These are phyloP conservation scores for Pyrus pyrifolia DNA, from an alignment of 306 rosid species.

Conservation along the genomic window DNA sequence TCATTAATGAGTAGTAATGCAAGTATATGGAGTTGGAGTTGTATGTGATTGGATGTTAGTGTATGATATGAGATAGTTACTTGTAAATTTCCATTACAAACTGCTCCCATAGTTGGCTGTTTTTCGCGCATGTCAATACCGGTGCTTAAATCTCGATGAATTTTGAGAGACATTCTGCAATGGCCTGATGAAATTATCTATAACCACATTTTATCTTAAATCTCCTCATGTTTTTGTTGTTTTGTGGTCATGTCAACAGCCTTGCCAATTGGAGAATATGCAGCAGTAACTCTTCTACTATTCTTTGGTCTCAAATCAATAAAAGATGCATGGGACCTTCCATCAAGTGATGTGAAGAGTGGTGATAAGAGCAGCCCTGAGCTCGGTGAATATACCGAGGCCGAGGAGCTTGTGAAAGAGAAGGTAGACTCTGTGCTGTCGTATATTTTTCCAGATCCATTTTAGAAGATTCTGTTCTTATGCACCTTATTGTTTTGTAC, in stretches of 20 bases:
- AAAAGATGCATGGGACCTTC: slow-evolving; percentile 96
- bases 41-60: not conserved
- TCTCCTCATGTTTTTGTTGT: slow-evolving; percentile 1
- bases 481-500: not conserved
- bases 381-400: slow-evolving; percentile 79
- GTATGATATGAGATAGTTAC: not conserved
- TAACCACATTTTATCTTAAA: not conserved
- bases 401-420: slow-evolving; percentile 92
- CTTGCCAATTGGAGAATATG: slow-evolving; percentile 95
- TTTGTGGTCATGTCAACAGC: slow-evolving; percentile 48
- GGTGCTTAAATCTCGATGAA: not conserved
- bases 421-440: slow-evolving; percentile 41
- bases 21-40: too few relatives aligned
- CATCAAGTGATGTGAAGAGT: slow-evolving; percentile 42
- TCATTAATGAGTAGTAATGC: too few relatives aligned
- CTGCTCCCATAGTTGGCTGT: not conserved
- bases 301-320: slow-evolving; percentile 88
- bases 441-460: not conserved
- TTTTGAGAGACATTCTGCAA: not conserved
- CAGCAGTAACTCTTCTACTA: slow-evolving; percentile 87
- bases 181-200: not conserved
- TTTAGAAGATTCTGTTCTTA: not conserved
- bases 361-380: slow-evolving; percentile 55
- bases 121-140: not conserved
- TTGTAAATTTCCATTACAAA: not conserved